Evolutionary conservation across 495 filamentous ascomycete genomes (phyloP), one percentile per base, ranked within the genome.

Genomic region (Lepraria neglecta): DNA sequence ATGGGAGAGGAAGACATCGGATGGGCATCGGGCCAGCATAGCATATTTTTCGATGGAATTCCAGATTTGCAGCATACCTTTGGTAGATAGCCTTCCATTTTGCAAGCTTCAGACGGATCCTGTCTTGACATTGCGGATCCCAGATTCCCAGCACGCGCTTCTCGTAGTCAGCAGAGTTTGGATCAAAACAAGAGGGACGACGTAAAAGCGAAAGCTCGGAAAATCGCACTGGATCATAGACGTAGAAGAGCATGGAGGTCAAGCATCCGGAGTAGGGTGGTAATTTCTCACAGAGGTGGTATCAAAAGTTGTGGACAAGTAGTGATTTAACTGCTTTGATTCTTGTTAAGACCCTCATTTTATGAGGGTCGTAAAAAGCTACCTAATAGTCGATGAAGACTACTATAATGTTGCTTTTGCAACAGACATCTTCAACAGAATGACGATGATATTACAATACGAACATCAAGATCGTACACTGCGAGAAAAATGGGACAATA

Each of bases 401-500:
- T 48, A 60, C 46, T 21, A 28, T 21, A 21, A 31, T 43, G 24
- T 40, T 60, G 47, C 47, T 42, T 4, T 12, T 14, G 35, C 28
- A 17, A n/a, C 28, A 53, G 30, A 38, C n/a, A n/a, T 33, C 30
- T n/a, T 14, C 47, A 50, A 60, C 46, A 27, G 35, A 33, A 51
- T 24, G 42, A 40, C 28, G 33, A 14, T 48, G 35, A 52, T 43
- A 30, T 42, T 43, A 60, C 43, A 53, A 52, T 17, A 59, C 38
- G 7, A 46, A 55, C 28, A 19, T 54, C 50, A 21, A 35, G 14
- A 30, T 46, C 40, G 42, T 61, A 61, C 59, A 61, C 21, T 61
- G 15, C 50, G 30, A 54, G 11, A 42, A 40, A 19, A 12, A 51
- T 33, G 24, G 42, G n/a, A 31, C 28, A 19, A n/a, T 30, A 44